phyloP scores from a whole-genome alignment of 352 stramenopile species.

The Phytophthora agathidicida region DNA sequence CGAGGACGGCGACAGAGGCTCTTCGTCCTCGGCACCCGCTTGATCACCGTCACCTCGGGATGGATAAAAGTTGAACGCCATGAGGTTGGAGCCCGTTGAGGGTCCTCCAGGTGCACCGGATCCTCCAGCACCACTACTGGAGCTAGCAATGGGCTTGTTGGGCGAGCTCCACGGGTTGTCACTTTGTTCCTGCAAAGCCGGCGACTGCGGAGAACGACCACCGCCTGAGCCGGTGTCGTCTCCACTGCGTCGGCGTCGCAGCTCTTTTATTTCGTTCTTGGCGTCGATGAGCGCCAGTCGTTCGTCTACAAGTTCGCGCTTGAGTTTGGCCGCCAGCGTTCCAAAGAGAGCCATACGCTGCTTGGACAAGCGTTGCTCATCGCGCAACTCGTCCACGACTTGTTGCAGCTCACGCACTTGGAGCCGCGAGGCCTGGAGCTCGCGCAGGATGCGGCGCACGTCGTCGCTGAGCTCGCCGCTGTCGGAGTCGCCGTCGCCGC shows the following conservation, averaged over 20 bases:
- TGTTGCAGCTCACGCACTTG: conserved; percentile 46
- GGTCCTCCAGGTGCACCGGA: conserved; percentile 14
- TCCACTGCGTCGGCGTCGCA: conserved; percentile 40
- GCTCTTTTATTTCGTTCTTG: conserved; percentile 67
- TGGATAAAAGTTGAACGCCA: conserved; percentile 77
- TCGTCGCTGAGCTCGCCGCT: conserved; percentile 28
- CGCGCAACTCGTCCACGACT: conserved; percentile 57
- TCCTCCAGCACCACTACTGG: conserved; percentile 14
- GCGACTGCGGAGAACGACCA: conserved; percentile 37
- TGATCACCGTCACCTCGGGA: conserved; percentile 30
- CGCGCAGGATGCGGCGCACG: conserved; percentile 32
- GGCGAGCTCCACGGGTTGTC: conserved; percentile 61
- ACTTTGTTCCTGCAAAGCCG: conserved; percentile 35
- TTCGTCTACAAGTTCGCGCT: conserved; percentile 79
- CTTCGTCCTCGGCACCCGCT: conserved; percentile 51
- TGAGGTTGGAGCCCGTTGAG: conserved; percentile 36
- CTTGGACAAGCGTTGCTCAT: conserved; percentile 57
- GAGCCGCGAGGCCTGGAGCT: conserved; percentile 36
- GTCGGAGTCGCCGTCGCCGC: conserved; percentile 15
- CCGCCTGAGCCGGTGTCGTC: conserved; percentile 24
- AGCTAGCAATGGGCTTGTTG: conserved; percentile 34
- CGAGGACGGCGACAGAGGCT: conserved; percentile 54
- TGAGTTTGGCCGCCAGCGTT: conserved; percentile 65
- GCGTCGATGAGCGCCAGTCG: conserved; percentile 74
- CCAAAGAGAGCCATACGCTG: conserved; percentile 63